A percentile compares a stretch with the other conserved stretches of the same genome.
phyloP scores from a whole-genome alignment of 73 alveolate species.

The Paramecium primaurelia region DNA sequence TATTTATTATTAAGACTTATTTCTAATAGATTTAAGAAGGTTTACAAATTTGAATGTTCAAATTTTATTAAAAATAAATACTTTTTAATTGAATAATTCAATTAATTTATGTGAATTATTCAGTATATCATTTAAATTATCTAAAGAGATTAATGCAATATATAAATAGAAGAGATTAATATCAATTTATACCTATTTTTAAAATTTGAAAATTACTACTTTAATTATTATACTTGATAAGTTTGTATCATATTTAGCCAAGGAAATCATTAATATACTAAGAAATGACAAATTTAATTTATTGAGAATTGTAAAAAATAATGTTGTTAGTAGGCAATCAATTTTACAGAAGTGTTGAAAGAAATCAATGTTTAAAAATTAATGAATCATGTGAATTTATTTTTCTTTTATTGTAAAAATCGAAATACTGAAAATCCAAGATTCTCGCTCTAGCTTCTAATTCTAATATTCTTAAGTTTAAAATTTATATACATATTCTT shows the following conservation, averaged over 20 bases:
- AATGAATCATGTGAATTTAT: not conserved
- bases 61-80: too few relatives aligned
- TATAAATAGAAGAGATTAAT: not conserved
- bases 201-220: not conserved
- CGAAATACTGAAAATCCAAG: not conserved
- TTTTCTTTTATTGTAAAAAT: not conserved
- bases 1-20: not conserved
- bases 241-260: not conserved
- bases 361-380: not conserved
- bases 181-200: not conserved
- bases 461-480: not conserved
- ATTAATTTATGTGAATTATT: not conserved
- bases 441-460: constrained; percentile 14
- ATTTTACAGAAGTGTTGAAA: not conserved
- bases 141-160: not conserved
- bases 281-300: not conserved
- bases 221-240: not conserved
- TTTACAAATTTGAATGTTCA: too few relatives aligned
- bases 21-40: not conserved
- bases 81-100: not conserved
- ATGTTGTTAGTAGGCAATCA: not conserved
- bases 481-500: not conserved
- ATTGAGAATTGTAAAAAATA: not conserved
- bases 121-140: not conserved
- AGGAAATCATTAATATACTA: not conserved